Base-by-base conservation (phyloP, 495 filamentous ascomycete genomes). In the Tuber melanosporum region DNA sequence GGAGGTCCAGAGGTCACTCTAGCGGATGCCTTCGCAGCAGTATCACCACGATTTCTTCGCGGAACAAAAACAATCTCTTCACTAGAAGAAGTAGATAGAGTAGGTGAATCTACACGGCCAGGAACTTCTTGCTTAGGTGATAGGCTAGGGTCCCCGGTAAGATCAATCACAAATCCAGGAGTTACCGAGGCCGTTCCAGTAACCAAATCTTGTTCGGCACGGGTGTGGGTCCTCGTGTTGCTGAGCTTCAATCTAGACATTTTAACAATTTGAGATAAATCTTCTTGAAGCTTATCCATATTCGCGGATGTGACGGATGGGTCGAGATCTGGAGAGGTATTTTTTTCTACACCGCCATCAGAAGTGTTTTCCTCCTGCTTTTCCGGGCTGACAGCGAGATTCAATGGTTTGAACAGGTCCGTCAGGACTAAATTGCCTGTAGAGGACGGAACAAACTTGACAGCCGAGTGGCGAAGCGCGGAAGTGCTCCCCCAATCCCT, bases 381-480 rank as follows among this genome's bases (percentile, higher is more conserved):
- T 49, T 76, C 81, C 39, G 71, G 49, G 22, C 81, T 75, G 12
- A 84, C 66, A 14, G 0, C 57, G 4, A 71, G 77, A 71, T 77
- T 76, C 22, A 78, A 75, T 57, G 80, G 77, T 71, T 85, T 81
- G 20, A 83, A 47, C 12, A 84, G 70, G 4, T 85, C 82, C 3
- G 81, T 77, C 43, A 88, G 86, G 44, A 91, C 86, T 49, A 91
- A 84, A 44, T 85, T 85, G 39, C 92, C 92, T 41, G 90, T 92
- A 77, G 91, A 92, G 26, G 57, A 32, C 36, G 57, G 57, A 73
- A 97, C 88, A 80, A 98, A 98, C 0, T 84, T 80, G 57, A 97
- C 88, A n/a, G 87, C 87, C 71, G 88, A 86, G 73, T 90, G 82
- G 39, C 90, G 86, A 43, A 91, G 86, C 22, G 52, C 26, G 7